Percentiles rank a stretch among this genome's conserved stretches.
phyloP scores from a whole-genome alignment of 352 stramenopile genomes.

The Phytophthora nicotianae region DNA sequence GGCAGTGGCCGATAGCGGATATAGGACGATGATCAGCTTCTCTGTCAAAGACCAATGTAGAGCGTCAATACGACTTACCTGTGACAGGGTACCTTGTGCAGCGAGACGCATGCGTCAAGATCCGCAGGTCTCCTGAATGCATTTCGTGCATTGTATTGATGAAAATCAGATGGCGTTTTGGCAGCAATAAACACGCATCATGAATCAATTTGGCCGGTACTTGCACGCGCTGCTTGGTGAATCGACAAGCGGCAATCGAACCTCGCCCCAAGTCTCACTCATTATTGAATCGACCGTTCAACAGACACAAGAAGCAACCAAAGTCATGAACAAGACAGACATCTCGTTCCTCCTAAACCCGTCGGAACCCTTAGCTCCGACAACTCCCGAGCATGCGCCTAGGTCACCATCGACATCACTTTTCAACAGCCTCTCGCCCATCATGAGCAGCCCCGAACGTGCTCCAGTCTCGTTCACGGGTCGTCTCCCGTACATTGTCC shows the following conservation, averaged over 20 bases:
- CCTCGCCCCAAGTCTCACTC: constrained; percentile 4
- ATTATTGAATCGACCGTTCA: constrained; percentile 23
- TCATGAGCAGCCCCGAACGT: constrained; percentile 26
- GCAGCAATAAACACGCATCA: constrained; percentile 10
- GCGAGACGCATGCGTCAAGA: constrained; percentile 6
- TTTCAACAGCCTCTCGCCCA: constrained; percentile 25
- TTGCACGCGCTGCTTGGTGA: background rate
- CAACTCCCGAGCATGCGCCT: constrained; percentile 20
- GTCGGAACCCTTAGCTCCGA: background rate
- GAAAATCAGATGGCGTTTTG: constrained; percentile 6
- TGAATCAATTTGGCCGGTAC: constrained; percentile 10
- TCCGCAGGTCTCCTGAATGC: constrained; percentile 5
- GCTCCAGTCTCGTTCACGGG: constrained; percentile 9
- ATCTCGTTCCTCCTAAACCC: constrained; percentile 58
- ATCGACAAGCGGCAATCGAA: constrained; percentile 1
- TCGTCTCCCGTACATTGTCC: constrained; percentile 37
- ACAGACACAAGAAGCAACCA: constrained; percentile 1
- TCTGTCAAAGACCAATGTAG: background rate
- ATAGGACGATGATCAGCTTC: background rate
- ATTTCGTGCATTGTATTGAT: constrained; percentile 2
- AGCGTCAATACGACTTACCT: constrained; percentile 1
- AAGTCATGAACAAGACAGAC: constrained; percentile 43
- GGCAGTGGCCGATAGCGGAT: background rate
- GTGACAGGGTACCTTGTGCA: background rate
- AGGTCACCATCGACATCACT: constrained; percentile 31